phyloP scores from a whole-genome alignment of 176 grass and related monocot species.

The Musa itinerans region DNA sequence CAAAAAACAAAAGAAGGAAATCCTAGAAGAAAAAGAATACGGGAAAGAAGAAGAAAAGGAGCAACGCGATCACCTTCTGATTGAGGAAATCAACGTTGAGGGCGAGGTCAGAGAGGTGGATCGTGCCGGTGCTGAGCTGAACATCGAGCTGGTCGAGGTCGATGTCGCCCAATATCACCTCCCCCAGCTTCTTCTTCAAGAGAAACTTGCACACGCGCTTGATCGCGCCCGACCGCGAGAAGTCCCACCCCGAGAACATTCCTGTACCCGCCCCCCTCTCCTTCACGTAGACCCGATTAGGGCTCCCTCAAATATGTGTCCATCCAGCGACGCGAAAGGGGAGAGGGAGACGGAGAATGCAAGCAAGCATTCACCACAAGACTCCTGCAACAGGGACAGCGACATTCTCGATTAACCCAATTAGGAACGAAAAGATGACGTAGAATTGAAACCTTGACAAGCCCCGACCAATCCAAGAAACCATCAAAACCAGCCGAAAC shows the following conservation, averaged over 20 bases:
- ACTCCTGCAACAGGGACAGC: too few species aligned
- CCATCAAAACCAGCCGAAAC: too few species aligned
- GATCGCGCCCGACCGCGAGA: constrained; percentile 37
- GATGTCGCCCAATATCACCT: constrained; percentile 84
- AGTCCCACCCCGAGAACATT: constrained; percentile 13
- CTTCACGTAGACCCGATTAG: too few species aligned
- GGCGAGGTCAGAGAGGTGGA: constrained; percentile 74
- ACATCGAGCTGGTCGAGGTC: constrained; percentile 93
- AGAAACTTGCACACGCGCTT: constrained; percentile 90
- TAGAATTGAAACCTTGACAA: too few species aligned
- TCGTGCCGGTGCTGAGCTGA: constrained; percentile 56
- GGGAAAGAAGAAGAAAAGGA: neutral
- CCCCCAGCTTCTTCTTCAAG: constrained; percentile 86
- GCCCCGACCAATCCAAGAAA: too few species aligned
- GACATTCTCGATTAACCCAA: too few species aligned
- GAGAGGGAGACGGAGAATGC: too few species aligned
- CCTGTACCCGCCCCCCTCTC: too few species aligned
- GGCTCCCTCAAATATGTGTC: too few species aligned
- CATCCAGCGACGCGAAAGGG: too few species aligned
- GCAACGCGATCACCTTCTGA: constrained; percentile 37
- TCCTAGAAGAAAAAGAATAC: neutral
- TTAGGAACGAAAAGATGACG: too few species aligned
- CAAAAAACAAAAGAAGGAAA: neutral
- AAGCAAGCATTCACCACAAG: too few species aligned
- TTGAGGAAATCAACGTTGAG: constrained; percentile 90